These are phyloP conservation scores for Leptosphaerulina australis DNA, from an alignment of 2,329 filamentous ascomycete genomes.

Conservation along the genomic window DNA sequence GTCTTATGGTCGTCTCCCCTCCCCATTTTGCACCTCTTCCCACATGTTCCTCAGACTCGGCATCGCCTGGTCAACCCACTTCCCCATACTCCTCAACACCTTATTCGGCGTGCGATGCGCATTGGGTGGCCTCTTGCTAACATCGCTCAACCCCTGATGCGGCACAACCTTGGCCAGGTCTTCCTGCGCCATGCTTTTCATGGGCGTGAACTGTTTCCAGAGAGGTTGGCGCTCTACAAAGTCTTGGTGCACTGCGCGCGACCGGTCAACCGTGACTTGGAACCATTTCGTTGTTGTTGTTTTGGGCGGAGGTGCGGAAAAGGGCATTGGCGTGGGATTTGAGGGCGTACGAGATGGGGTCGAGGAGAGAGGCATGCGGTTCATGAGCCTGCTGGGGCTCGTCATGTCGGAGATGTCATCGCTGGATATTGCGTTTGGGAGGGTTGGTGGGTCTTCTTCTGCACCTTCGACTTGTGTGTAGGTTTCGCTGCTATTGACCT, in stretches of 20 bases:
- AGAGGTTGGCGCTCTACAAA: slow-evolving; percentile 48
- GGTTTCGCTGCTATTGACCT: slow-evolving; percentile 12
- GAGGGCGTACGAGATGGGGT: slow-evolving; percentile 3
- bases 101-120: slow-evolving; percentile 42
- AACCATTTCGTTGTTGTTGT: slow-evolving; percentile 45
- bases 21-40: slow-evolving; percentile 27
- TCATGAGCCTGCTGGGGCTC: slow-evolving; percentile 34
- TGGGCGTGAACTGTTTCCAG: slow-evolving; percentile 42
- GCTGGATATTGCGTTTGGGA: slow-evolving; percentile 3
- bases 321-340: slow-evolving; percentile 31
- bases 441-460: slow-evolving; percentile 16
- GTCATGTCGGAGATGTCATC: slow-evolving; percentile 40
- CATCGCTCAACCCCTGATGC: slow-evolving; percentile 49
- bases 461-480: slow-evolving; percentile 11
- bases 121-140: slow-evolving; percentile 44
- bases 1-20: too few relatives aligned
- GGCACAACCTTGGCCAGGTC: slow-evolving; percentile 52
- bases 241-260: slow-evolving; percentile 50
- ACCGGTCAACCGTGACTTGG: slow-evolving; percentile 50
- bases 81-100: slow-evolving; percentile 34
- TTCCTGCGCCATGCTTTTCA: slow-evolving; percentile 42
- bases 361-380: slow-evolving; percentile 18
- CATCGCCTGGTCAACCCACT: slow-evolving; percentile 33
- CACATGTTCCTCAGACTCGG: slow-evolving; percentile 43
- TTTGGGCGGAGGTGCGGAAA: slow-evolving; percentile 11